phyloP scores from a whole-genome alignment of 805 yeast genomes.

The Metschnikowia bowlesiae region DNA sequence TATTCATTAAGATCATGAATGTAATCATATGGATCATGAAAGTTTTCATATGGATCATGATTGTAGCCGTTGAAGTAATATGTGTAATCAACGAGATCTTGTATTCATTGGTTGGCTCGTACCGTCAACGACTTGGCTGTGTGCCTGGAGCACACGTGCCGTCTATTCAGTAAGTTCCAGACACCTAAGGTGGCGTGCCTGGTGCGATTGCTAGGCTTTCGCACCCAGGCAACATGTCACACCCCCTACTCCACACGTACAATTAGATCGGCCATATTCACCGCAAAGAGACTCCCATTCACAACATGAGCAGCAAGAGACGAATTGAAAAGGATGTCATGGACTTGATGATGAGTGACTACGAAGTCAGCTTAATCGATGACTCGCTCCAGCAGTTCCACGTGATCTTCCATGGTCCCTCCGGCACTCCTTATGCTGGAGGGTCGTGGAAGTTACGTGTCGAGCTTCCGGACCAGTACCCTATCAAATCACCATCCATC shows the following conservation, averaged over 20 bases:
- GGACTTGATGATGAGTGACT: constrained; percentile 95
- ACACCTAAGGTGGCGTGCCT: not conserved
- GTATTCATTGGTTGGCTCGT: no score
- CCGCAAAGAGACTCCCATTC: not conserved
- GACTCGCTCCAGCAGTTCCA: constrained; percentile 77
- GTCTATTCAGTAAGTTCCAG: not conserved
- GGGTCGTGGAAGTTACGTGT: constrained; percentile 91
- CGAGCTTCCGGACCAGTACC: constrained; percentile 92
- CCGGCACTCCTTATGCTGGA: constrained; percentile 75
- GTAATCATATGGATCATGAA: no score
- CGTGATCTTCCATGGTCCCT: constrained; percentile 83
- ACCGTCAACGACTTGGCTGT: no score
- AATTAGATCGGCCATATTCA: not conserved
- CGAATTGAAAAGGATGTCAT: constrained; percentile 93
- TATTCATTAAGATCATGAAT: no score
- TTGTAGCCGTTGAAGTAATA: no score
- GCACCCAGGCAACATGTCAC: constrained; percentile 1
- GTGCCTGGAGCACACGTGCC: no score
- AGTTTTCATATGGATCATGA: no score
- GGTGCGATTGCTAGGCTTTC: constrained; percentile 3
- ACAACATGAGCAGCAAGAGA: constrained; percentile 39
- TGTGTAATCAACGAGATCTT: no score
- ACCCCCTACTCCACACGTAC: constrained; percentile 5
- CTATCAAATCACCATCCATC: constrained; percentile 92
- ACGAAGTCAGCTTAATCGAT: constrained; percentile 76